phyloP scores from a whole-genome alignment of 805 yeast genomes.

The Maudiozyma pseudohumilis region DNA sequence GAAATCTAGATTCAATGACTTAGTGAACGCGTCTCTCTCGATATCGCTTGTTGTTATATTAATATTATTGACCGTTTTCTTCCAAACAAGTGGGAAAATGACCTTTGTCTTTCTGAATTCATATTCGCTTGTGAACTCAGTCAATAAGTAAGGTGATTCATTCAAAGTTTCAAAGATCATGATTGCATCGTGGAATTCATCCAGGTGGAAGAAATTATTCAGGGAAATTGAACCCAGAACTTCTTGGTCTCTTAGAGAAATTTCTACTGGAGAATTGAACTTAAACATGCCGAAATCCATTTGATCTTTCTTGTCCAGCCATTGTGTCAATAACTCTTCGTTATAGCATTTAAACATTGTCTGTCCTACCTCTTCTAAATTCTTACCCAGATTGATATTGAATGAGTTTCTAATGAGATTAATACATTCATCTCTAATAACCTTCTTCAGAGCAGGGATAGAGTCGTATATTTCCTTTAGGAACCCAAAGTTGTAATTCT shows the following conservation, averaged over 20 bases:
- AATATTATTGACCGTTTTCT: constrained; percentile 21
- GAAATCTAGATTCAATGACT: constrained; percentile 13
- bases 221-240: constrained; percentile 32
- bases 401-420: constrained; percentile 59
- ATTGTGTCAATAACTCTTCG: constrained; percentile 40
- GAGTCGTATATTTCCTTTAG: constrained; percentile 64
- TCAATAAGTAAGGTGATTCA: constrained; percentile 49
- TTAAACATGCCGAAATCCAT: constrained; percentile 42
- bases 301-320: constrained; percentile 52
- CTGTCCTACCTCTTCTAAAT: constrained; percentile 37
- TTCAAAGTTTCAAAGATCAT: constrained; percentile 71
- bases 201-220: constrained; percentile 41
- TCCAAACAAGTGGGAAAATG: constrained; percentile 52
- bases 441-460: constrained; percentile 62
- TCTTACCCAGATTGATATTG: constrained; percentile 48
- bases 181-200: constrained; percentile 74
- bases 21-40: constrained; percentile 26
- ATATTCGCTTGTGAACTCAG: constrained; percentile 62
- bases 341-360: constrained; percentile 44
- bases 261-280: constrained; percentile 80
- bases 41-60: constrained; percentile 16
- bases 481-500: constrained; percentile 53
- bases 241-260: constrained; percentile 55
- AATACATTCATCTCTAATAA: constrained; percentile 66
- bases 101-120: constrained; percentile 58